Base-by-base conservation (phyloP, 768 basidiomycete genomes). In the Infundibulicybe gibba region DNA sequence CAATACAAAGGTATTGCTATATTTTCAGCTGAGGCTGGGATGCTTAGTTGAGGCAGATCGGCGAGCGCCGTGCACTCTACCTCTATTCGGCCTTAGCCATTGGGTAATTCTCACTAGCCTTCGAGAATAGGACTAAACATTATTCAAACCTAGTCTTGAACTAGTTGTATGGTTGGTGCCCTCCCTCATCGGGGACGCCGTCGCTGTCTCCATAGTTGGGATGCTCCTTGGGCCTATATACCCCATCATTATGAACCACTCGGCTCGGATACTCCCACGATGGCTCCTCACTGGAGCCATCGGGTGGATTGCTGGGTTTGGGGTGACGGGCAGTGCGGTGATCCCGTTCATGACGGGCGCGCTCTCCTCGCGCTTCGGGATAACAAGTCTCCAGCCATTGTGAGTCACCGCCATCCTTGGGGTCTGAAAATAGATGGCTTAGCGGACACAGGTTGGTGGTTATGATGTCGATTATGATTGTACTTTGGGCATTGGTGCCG, bases 391-490 rank as follows among this genome's bases (percentile, higher is more conserved):
- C 38, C 75, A 77, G 50, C 79, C 78, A 14, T 51, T 79, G 77
- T 78, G 47, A 54, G 78, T n/a, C 17, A 8, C 19, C 44, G 10
- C 6, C 35, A 19, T 33, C 17, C 44, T 32, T 38, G 35, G 31
- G 44, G 19, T 11, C 50, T 15, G 14, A 16, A 25, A 14, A 13
- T 16, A 41, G 6, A 17, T 31, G 13, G 17, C 30, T 37, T 35
- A n/a, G 33, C 30, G 44, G 12, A 32, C 14, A 2, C 37, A 84
- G 81, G 45, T 55, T 83, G 40, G 74, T 85, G 33, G 67, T 74
- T 3, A 80, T 83, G 80, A 82, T 85, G 77, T 72, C 61, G 0
- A 56, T 76, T 10, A 75, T 83, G 72, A 68, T 77, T 40, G 54
- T 74, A 14, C 54, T 83, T 39, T 84, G 81, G 81, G 67, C 69